These are phyloP conservation scores for Kurtzmaniella fragi DNA, from an alignment of 805 yeast species.

Conservation along the genomic window DNA sequence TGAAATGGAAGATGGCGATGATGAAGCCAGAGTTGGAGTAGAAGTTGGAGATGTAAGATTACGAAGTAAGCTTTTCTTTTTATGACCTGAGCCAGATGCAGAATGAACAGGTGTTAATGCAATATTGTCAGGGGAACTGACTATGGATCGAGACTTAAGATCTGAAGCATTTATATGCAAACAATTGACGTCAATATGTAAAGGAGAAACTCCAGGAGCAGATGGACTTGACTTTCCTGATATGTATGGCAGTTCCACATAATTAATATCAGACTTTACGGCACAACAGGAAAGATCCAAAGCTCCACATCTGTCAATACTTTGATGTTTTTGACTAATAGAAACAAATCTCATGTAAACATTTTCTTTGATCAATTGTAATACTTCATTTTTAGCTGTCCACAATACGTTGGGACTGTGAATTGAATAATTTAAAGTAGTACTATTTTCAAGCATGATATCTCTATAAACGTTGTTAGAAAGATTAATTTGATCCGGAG, in stretches of 20 bases:
- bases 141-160: too few species aligned
- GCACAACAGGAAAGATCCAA: neutral
- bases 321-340: neutral
- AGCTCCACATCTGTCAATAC: neutral
- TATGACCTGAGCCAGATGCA: neutral
- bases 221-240: too few species aligned
- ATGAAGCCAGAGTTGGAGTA: constrained; percentile 1
- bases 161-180: too few species aligned
- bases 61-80: neutral
- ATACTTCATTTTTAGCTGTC: constrained; percentile 26
- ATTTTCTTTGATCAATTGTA: constrained; percentile 31
- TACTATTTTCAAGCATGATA: constrained; percentile 14
- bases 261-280: too few species aligned
- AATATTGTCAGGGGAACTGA: too few species aligned
- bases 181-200: too few species aligned
- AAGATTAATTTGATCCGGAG: constrained; percentile 47
- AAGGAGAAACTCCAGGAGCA: too few species aligned
- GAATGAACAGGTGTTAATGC: constrained; percentile 1
- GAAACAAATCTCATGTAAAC: constrained; percentile 19
- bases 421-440: constrained; percentile 13
- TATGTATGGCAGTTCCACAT: too few species aligned
- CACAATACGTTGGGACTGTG: constrained; percentile 23
- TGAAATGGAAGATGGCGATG: constrained; percentile 5
- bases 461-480: constrained; percentile 32
- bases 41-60: constrained; percentile 3